Conservation (phyloP, 371 early-diverging fungal species). For the Smittium culicis region DNA sequence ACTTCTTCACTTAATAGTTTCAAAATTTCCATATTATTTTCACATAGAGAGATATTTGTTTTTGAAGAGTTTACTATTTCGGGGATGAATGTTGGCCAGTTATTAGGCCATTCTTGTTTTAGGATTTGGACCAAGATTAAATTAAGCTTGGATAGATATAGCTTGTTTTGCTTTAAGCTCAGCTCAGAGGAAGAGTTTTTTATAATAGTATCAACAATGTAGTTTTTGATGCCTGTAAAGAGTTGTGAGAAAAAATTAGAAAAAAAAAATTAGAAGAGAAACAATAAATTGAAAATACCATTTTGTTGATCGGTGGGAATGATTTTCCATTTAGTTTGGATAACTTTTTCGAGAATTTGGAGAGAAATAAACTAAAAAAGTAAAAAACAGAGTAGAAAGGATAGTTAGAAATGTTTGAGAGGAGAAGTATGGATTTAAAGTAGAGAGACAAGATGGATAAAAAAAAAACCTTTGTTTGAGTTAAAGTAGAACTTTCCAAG, state of each 20-base stretch:
- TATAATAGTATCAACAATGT: conserved; percentile 77
- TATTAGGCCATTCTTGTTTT: conserved; percentile 99
- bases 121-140: conserved; percentile 93
- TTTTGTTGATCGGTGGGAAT: conserved; percentile 78
- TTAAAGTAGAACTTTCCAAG: conserved; percentile 63
- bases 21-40: conserved; percentile 98
- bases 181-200: conserved; percentile 75
- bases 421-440: background rate
- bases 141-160: conserved; percentile 80
- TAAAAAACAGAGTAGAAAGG: background rate
- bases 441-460: background rate
- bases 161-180: conserved; percentile 48
- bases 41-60: conserved; percentile 83
- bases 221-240: conserved; percentile 75
- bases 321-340: conserved; percentile 95
- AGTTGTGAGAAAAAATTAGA: conserved; percentile 54
- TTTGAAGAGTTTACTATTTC: conserved; percentile 93
- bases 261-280: conserved; percentile 63
- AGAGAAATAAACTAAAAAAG: conserved; percentile 80
- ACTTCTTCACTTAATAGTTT: conserved; percentile 96
- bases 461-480: conserved; percentile 70
- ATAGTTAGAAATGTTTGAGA: conserved; percentile 6
- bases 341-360: conserved; percentile 88
- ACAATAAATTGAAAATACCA: conserved; percentile 82
- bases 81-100: conserved; percentile 98